Conservation (phyloP, 768 basidiomycete genomes). For the Russula sp. region DNA sequence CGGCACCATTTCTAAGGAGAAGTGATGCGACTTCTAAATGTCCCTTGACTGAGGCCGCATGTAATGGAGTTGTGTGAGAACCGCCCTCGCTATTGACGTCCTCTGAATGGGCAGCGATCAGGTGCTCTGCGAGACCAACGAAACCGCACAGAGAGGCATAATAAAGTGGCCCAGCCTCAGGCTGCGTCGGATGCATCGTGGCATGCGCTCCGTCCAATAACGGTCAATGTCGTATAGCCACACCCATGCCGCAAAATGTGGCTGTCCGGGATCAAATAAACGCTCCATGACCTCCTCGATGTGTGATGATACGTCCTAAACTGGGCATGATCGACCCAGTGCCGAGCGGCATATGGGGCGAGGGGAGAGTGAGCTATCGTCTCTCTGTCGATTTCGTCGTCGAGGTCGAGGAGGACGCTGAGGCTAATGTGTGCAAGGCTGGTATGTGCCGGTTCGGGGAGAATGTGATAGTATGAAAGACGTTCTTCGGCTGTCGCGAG, state of each 20-base stretch:
- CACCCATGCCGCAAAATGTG: slow-evolving; percentile 15
- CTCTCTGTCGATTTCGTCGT: neutral
- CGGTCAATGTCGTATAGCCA: slow-evolving; percentile 18
- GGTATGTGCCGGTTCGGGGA: slow-evolving; percentile 8
- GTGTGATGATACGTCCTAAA: neutral
- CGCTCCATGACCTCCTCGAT: neutral
- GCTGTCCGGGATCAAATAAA: slow-evolving; percentile 2
- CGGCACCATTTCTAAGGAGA: neutral
- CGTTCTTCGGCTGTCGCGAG: neutral
- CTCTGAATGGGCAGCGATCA: neutral
- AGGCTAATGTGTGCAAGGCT: slow-evolving; percentile 9
- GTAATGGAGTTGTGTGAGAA: neutral
- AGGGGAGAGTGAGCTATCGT: neutral
- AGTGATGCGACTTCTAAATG: neutral
- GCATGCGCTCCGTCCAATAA: slow-evolving; percentile 2
- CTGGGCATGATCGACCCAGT: slow-evolving; percentile 17
- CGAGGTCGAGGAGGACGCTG: slow-evolving; percentile 10
- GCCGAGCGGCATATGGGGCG: slow-evolving; percentile 3
- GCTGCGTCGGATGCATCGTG: neutral
- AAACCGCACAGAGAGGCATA: slow-evolving; percentile 18
- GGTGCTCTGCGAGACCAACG: neutral
- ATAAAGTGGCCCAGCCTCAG: neutral
- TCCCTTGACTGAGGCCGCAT: neutral
- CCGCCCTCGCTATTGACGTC: slow-evolving; percentile 1
- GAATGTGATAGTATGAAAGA: slow-evolving; percentile 16